These are phyloP conservation scores for Aspergillus bertholletiae DNA, from an alignment of 495 filamentous ascomycete species.

Conservation along the genomic window DNA sequence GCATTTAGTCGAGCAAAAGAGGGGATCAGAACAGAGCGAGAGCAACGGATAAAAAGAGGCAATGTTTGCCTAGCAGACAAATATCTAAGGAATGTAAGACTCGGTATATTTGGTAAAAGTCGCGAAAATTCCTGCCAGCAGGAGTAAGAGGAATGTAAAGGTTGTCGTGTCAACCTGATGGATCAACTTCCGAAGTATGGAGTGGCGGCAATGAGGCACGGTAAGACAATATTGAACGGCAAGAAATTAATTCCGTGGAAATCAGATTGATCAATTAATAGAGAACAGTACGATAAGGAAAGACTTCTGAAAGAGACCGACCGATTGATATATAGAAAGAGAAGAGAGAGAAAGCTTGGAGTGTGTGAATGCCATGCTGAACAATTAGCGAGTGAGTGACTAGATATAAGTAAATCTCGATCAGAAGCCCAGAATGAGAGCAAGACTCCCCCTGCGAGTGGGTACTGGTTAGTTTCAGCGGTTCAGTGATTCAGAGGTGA, in stretches of 20 bases:
- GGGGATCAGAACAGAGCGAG: constrained; percentile 8
- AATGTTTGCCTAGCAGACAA: constrained; percentile 3
- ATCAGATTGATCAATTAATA: background rate
- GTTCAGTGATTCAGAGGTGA: background rate
- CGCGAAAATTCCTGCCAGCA: constrained; percentile 39
- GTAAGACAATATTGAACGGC: constrained; percentile 29
- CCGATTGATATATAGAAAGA: constrained; percentile 7
- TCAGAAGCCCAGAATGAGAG: background rate
- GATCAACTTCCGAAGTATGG: constrained; percentile 23
- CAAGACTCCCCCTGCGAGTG: background rate
- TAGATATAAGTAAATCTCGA: background rate
- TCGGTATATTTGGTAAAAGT: constrained; percentile 22
- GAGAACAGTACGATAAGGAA: constrained; percentile 15
- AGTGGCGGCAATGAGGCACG: constrained; percentile 17
- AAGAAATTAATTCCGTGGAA: background rate
- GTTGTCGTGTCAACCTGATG: constrained; percentile 47
- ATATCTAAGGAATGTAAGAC: constrained; percentile 6
- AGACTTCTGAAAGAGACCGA: constrained; percentile 2
- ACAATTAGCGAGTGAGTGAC: background rate
- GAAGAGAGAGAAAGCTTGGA: constrained; percentile 5
- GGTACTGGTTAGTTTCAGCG: background rate
- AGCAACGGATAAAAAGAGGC: constrained; percentile 9
- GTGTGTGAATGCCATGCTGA: background rate
- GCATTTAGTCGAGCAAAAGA: constrained; percentile 5
- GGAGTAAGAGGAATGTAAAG: constrained; percentile 28